Evolutionary conservation across 306 rosid species (phyloP), one percentile per base, ranked within the genome.

Genomic region (Castanopsis chinensis): DNA sequence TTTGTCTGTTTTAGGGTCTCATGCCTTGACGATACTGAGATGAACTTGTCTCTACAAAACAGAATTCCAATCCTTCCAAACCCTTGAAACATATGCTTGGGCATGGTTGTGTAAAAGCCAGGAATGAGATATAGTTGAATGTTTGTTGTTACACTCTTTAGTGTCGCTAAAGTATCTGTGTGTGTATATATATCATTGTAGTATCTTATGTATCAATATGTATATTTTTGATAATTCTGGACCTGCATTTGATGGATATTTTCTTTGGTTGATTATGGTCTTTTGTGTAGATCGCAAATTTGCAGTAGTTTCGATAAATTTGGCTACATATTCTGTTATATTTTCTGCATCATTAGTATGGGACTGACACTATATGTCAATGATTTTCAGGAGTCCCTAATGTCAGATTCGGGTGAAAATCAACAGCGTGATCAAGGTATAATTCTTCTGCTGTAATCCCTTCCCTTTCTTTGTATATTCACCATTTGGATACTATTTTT

Each of bases 341-440:
- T 20, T 59, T 12, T 59, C 18, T 4, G 15, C 4, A 12, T 27
- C 32, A 28, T 63, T 63, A 14, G n/a, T 27, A 2, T 18, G 17
- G 51, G 71, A 65, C 19, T 33, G 3, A 30, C 23, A 67, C 25
- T 4, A 3, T 35, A 8, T 33, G 15, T 18, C n/a, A 10, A 67
- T 14, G n/a, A 8, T 67, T 67, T 35, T 27, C 72, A 67, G 72
- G 28, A 67, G 4, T 33, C 41, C 52, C 1, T 35, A 18, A 85
- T 88, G 89, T 61, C 72, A 13, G 86, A 85, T 72, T 78, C 81
- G 0, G 78, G 79, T 67, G 85, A 75, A 71, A 80, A 75, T 71
- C 76, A 43, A 3, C 82, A 75, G 53, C 54, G 87, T 53, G 91
- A 83, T 60, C 82, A 85, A 75, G 85, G 85, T 85, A 71, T 30